Base-by-base conservation (phyloP, 1,139 yeast genomes). In the Blastobotrys serpentis region DNA sequence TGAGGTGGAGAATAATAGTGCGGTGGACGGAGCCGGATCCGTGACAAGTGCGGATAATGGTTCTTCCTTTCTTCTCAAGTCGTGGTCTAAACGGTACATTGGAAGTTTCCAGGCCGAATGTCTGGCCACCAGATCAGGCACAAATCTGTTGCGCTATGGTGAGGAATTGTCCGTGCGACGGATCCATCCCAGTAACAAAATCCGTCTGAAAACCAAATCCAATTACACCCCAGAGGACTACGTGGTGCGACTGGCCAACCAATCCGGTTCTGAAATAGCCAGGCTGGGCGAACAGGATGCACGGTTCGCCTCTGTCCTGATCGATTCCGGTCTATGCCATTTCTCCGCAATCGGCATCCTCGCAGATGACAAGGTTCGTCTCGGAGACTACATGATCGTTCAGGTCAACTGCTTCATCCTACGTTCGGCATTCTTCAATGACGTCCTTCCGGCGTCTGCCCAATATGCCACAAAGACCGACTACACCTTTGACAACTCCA, bases 71-170 rank as follows among this genome's bases (percentile, higher is more conserved):
- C 46, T 50, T 34, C 26, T 16, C 14, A 42, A 43, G 30, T 59
- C 67, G 37, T 63, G 67, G 68, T 42, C 43, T 10, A 46, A 50
- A 44, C 64, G 74, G 29, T 84, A 74, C 58, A 72, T 88, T 19
- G 97, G 97, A 0, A 75, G 88, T 1, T 59, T 87, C 22, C 83
- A 82, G 53, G 79, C 85, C 0, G 82, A 80, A 47, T 90, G 88
- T 1, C 84, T 90, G 86, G 89, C 95, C 7, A 87, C 95, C 0
- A 70, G 96, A 44, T 87, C 94, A 0, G 84, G 86, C 0, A 58
- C 74, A 37, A 71, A 70, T 41, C 76, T 82, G 0, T 67, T 83
- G 4, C 62, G 72, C 46, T 79, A 76, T 61, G 77, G 78, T 14
- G 78, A 84, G 33, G 65, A 60, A 21, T 62, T 83, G 41, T 63